Evolutionary conservation across 2,329 filamentous ascomycete genomes (phyloP).

Genomic region (Clonostachys rhizophaga): DNA sequence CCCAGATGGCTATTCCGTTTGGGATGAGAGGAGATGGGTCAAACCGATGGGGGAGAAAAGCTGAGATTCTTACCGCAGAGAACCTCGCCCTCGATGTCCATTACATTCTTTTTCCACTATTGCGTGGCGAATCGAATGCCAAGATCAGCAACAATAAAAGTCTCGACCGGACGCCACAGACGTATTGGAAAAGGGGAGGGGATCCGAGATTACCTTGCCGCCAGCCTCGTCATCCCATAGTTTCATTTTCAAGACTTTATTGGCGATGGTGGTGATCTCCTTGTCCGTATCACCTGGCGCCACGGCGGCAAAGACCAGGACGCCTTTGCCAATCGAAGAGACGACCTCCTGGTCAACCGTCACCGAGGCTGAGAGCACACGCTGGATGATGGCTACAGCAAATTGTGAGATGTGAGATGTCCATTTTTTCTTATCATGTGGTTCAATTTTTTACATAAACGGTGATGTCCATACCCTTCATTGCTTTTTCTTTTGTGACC

Average conservation of each 20-base stretch:
- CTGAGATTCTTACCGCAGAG: constrained; percentile 67
- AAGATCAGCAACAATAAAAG: constrained; percentile 9
- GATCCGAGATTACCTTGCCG: constrained; percentile 44
- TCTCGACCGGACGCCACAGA: not conserved
- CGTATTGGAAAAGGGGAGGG: not conserved
- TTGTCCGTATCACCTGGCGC: constrained; percentile 87
- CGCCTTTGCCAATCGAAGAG: constrained; percentile 84
- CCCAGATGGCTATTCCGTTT: too few species aligned
- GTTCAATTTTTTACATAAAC: not conserved
- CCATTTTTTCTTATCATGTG: constrained; percentile 4
- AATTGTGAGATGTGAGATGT: too few species aligned
- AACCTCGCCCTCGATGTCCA: constrained; percentile 85
- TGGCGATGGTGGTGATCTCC: constrained; percentile 77
- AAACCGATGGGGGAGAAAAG: too few species aligned
- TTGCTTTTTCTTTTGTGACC: not conserved
- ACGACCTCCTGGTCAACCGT: constrained; percentile 88
- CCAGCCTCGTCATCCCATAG: constrained; percentile 84
- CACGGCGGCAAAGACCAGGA: constrained; percentile 88
- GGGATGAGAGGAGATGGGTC: too few species aligned
- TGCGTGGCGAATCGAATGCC: not conserved
- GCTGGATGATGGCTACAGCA: constrained; percentile 75
- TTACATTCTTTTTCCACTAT: constrained; percentile 86
- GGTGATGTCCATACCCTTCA: constrained; percentile 1
- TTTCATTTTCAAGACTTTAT: constrained; percentile 84
- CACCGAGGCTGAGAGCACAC: constrained; percentile 92